Percentiles rank a stretch among this genome's conserved stretches.
phyloP scores from a whole-genome alignment of 2,329 filamentous ascomycete species.

The Fusarium pininemorale region DNA sequence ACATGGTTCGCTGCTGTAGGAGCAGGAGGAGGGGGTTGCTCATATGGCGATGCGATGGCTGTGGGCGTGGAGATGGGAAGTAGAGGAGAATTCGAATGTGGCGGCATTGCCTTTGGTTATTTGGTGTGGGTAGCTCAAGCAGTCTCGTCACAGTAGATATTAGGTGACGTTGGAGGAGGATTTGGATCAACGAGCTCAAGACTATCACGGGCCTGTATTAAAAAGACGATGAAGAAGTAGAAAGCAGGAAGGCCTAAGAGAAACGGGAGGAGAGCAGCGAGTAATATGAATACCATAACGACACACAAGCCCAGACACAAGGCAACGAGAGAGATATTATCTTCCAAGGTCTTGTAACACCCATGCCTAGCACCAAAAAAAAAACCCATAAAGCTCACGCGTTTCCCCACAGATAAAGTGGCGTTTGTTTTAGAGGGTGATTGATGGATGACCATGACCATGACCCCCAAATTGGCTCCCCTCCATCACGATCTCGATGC shows the following conservation, averaged over 20 bases:
- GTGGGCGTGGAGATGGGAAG: slow-evolving; percentile 40
- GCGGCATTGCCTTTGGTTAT: slow-evolving; percentile 29
- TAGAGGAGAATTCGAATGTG: slow-evolving; percentile 34
- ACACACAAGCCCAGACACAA: neutral
- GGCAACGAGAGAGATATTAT: neutral
- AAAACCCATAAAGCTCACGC: slow-evolving; percentile 33
- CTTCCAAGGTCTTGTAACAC: neutral
- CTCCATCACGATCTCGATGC: slow-evolving; percentile 29
- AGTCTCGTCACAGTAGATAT: neutral
- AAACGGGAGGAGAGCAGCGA: slow-evolving; percentile 14
- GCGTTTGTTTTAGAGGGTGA: slow-evolving; percentile 21
- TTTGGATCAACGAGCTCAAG: slow-evolving; percentile 13
- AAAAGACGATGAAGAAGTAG: slow-evolving; percentile 5
- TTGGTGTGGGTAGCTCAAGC: neutral
- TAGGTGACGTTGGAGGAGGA: neutral
- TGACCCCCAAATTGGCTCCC: slow-evolving; percentile 22
- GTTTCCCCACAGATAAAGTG: slow-evolving; percentile 41
- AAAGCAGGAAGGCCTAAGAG: slow-evolving; percentile 9
- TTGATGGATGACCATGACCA: too few relatives aligned
- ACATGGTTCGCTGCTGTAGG: slow-evolving; percentile 24
- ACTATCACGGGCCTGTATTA: slow-evolving; percentile 12
- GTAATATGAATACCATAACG: slow-evolving; percentile 17
- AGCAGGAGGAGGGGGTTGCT: neutral
- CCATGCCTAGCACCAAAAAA: slow-evolving; percentile 19
- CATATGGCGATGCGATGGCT: slow-evolving; percentile 27